Conservation (phyloP, 2,329 filamentous ascomycete species). For the Aspergillus novofumigatus region DNA sequence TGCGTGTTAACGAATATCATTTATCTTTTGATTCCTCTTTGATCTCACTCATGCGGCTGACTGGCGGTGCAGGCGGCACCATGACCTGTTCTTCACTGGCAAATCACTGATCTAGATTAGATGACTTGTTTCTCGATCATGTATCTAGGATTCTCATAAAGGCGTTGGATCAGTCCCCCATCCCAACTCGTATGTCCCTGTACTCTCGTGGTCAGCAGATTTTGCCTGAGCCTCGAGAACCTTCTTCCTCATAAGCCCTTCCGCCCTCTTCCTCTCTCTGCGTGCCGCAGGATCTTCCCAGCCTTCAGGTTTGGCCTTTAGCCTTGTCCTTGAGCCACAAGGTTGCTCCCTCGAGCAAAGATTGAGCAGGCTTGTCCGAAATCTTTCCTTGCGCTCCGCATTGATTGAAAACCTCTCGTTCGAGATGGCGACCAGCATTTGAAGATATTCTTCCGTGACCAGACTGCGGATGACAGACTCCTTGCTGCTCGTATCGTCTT, state of each 20-base stretch:
- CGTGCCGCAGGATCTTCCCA: slow-evolving; percentile 39
- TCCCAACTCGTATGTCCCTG: not conserved
- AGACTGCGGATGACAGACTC: slow-evolving; percentile 45
- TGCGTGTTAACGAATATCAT: not conserved
- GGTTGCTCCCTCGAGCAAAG: slow-evolving; percentile 12
- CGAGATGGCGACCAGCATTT: slow-evolving; percentile 62
- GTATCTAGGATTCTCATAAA: not conserved
- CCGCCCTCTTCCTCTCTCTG: slow-evolving; percentile 38
- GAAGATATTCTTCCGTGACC: slow-evolving; percentile 65
- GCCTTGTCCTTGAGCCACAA: slow-evolving; percentile 14
- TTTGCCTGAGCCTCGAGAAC: slow-evolving; percentile 14
- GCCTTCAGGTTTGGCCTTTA: slow-evolving; percentile 17
- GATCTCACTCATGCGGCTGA: not conserved
- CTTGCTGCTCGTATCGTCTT: slow-evolving; percentile 29
- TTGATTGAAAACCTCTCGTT: slow-evolving; percentile 56
- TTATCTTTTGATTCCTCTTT: slow-evolving; percentile 4
- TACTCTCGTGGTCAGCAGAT: not conserved
- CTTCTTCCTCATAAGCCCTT: slow-evolving; percentile 37
- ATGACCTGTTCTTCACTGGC: not conserved
- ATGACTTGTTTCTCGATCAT: not conserved
- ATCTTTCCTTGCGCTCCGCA: slow-evolving; percentile 37
- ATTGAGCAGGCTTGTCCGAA: slow-evolving; percentile 27
- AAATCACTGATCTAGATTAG: not conserved
- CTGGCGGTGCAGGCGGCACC: not conserved
- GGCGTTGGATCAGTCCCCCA: not conserved